These are phyloP conservation scores for Solanum hybrid DNA, from an alignment of 305 asterid species.

Conservation along the genomic window DNA sequence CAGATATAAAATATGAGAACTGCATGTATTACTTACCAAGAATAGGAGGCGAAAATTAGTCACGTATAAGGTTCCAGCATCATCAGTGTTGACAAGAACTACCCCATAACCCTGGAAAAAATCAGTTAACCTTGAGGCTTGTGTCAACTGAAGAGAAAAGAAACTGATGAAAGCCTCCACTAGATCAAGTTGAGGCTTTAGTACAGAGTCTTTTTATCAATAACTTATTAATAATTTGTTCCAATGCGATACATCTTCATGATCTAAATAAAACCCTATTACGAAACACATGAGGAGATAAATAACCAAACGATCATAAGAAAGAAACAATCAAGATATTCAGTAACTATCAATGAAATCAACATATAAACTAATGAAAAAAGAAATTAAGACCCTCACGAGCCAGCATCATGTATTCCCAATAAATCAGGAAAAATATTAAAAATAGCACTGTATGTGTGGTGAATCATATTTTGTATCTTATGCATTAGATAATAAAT, in stretches of 20 bases:
- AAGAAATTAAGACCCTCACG: background rate
- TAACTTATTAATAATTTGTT: background rate
- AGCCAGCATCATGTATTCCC: background rate
- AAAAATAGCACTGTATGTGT: background rate
- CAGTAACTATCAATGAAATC: background rate
- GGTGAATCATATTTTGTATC: background rate
- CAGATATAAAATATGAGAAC: background rate
- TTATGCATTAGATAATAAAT: background rate
- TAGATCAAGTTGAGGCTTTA: background rate
- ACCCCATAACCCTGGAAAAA: conserved; percentile 68
- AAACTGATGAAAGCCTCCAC: background rate
- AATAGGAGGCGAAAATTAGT: conserved; percentile 94
- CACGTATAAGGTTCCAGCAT: conserved; percentile 83
- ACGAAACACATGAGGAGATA: background rate
- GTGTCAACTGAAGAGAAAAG: conserved; percentile 5
- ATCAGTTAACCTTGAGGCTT: conserved; percentile 14
- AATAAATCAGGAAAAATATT: background rate
- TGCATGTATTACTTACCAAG: conserved; percentile 47
- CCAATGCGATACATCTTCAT: background rate
- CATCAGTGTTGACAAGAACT: conserved; percentile 92
- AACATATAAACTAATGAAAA: background rate
- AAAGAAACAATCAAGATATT: background rate
- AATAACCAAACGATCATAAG: background rate
- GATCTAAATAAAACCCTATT: background rate
- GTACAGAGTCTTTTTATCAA: background rate